A percentile compares a stretch with the other conserved stretches of the same genome.
Evolutionary conservation across 768 basidiomycete genomes (phyloP).

Genomic region (Amanita jacksonii): DNA sequence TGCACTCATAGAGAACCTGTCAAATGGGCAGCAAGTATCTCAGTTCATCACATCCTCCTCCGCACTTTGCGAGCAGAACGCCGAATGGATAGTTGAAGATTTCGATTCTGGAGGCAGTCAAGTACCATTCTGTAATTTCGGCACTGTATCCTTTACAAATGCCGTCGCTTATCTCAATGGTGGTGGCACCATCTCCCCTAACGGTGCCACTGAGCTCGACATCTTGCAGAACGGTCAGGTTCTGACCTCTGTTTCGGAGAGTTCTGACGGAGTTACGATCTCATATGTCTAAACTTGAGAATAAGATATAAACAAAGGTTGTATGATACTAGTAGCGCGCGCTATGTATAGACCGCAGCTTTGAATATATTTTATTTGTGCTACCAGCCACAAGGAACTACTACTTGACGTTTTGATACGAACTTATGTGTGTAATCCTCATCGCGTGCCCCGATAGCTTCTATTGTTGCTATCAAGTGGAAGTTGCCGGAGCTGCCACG

Average conservation of each 20-base stretch:
- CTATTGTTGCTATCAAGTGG: too few relatives aligned
- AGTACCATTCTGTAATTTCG: neutral
- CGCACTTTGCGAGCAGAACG: neutral
- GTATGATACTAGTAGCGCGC: too few relatives aligned
- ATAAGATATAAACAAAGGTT: too few relatives aligned
- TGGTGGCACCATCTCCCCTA: neutral
- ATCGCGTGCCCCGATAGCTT: too few relatives aligned
- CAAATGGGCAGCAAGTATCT: neutral
- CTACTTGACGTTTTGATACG: too few relatives aligned
- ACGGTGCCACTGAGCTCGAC: neutral
- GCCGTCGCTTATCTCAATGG: neutral
- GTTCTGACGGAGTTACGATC: neutral
- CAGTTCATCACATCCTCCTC: neutral
- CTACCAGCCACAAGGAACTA: too few relatives aligned
- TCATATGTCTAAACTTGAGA: too few relatives aligned
- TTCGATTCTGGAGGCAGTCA: neutral
- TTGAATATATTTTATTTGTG: too few relatives aligned
- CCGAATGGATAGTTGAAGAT: conserved; percentile 1
- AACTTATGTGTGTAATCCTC: too few relatives aligned
- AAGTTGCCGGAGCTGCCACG: too few relatives aligned
- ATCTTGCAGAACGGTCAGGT: neutral
- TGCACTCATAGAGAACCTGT: neutral
- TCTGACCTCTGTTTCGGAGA: neutral
- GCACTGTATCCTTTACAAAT: neutral
- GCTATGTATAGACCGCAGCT: too few relatives aligned